These are phyloP conservation scores for Dactylellina haptotyla DNA, from an alignment of 2,329 filamentous ascomycete genomes.

Conservation along the genomic window DNA sequence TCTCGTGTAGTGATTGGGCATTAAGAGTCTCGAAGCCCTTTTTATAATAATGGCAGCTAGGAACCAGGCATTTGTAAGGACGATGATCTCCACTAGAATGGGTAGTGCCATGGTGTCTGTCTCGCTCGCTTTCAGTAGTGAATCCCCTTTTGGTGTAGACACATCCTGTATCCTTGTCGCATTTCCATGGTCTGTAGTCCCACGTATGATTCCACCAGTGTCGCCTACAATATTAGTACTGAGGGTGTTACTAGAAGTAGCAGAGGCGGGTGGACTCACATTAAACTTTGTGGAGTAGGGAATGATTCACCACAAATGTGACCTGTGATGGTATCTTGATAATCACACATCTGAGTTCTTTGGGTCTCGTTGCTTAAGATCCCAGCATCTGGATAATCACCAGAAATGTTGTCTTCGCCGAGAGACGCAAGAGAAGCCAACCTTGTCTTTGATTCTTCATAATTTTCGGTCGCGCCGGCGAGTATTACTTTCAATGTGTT, in stretches of 20 bases:
- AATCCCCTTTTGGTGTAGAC: slow-evolving; percentile 39
- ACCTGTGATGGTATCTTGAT: slow-evolving; percentile 39
- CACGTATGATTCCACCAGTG: slow-evolving; percentile 51
- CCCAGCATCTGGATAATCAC: slow-evolving; percentile 16
- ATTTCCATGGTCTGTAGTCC: slow-evolving; percentile 46
- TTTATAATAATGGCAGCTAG: slow-evolving; percentile 48
- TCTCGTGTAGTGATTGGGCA: slow-evolving; percentile 43
- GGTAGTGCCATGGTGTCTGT: slow-evolving; percentile 28
- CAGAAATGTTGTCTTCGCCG: background rate
- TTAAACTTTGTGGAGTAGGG: slow-evolving; percentile 6
- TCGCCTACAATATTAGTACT: slow-evolving; percentile 14
- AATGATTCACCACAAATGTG: slow-evolving; percentile 47
- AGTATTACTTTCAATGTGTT: slow-evolving; percentile 28
- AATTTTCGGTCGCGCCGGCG: slow-evolving; percentile 30
- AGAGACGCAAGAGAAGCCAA: background rate
- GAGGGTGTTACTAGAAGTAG: background rate
- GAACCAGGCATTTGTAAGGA: slow-evolving; percentile 46
- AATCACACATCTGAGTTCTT: slow-evolving; percentile 47
- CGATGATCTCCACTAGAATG: slow-evolving; percentile 22
- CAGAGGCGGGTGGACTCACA: slow-evolving; percentile 16
- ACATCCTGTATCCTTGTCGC: slow-evolving; percentile 34
- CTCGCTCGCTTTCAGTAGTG: slow-evolving; percentile 44
- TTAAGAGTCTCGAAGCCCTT: slow-evolving; percentile 51
- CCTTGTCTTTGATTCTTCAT: slow-evolving; percentile 41
- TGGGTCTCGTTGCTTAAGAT: slow-evolving; percentile 9